These are phyloP conservation scores for Huntiella decipiens DNA, from an alignment of 2,329 filamentous ascomycete species.

Conservation along the genomic window DNA sequence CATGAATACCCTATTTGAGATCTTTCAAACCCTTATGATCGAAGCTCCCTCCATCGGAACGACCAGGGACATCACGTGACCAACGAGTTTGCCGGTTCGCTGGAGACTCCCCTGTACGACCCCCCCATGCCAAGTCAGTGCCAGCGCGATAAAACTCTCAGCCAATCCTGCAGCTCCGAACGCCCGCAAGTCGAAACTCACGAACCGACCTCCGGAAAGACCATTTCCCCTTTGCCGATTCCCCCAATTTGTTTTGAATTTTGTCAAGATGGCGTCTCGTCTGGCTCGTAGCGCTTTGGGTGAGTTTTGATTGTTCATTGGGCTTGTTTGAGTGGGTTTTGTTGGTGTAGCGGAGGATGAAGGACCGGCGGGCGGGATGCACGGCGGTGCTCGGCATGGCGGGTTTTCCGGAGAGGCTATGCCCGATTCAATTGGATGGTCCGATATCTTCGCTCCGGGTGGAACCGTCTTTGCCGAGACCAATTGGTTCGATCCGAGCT, in stretches of 20 bases:
- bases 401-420: too few relatives aligned
- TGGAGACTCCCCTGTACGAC: conserved; percentile 1
- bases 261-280: conserved; percentile 82
- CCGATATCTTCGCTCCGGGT: too few relatives aligned
- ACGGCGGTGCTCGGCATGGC: too few relatives aligned
- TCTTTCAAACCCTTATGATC: background rate
- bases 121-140: background rate
- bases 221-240: background rate
- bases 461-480: background rate
- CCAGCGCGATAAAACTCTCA: conserved; percentile 29
- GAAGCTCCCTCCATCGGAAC: conserved; percentile 5
- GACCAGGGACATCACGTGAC: conserved; percentile 20
- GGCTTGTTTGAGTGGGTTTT: too few relatives aligned
- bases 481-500: conserved; percentile 1
- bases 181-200: conserved; percentile 20
- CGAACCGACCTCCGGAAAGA: conserved; percentile 16
- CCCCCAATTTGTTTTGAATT: conserved; percentile 22
- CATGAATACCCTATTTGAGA: background rate
- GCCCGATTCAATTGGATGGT: too few relatives aligned
- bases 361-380: too few relatives aligned
- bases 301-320: conserved; percentile 31
- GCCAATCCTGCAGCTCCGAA: conserved; percentile 25
- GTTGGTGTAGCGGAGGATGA: too few relatives aligned
- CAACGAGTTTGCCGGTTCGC: conserved; percentile 20
- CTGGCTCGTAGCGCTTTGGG: conserved; percentile 88